phyloP scores from a whole-genome alignment of 768 basidiomycete genomes.

The Ramaria sp. region DNA sequence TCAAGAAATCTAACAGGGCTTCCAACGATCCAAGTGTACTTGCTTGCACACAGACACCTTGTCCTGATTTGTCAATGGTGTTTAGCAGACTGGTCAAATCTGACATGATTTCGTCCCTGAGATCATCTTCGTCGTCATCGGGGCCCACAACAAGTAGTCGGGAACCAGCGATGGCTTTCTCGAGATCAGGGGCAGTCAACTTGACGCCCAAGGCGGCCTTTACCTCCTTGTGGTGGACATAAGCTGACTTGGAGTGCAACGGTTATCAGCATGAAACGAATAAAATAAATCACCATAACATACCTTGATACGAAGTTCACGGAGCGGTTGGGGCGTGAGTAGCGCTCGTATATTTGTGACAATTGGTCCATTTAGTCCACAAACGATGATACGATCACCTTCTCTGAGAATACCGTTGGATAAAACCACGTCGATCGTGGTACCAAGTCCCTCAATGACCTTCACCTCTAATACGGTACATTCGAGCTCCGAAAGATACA shows the following conservation, averaged over 20 bases:
- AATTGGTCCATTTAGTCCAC: constrained; percentile 95
- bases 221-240: constrained; percentile 95
- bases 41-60: constrained; percentile 95
- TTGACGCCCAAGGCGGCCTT: constrained; percentile 97
- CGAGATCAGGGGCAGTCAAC: constrained; percentile 87
- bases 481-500: constrained; percentile 96
- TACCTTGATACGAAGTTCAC: constrained; percentile 93
- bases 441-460: constrained; percentile 95
- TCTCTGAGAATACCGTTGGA: constrained; percentile 90
- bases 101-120: constrained; percentile 93
- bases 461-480: constrained; percentile 99
- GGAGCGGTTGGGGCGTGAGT: constrained; percentile 90
- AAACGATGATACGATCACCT: constrained; percentile 90
- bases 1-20: constrained; percentile 92
- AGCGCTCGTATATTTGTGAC: constrained; percentile 90
- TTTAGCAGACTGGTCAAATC: constrained; percentile 82
- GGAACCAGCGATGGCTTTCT: constrained; percentile 97
- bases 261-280: neutral
- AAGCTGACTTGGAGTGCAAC: constrained; percentile 53
- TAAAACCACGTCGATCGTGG: constrained; percentile 93
- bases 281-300: constrained; percentile 9
- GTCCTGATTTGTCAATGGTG: constrained; percentile 90
- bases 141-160: constrained; percentile 85
- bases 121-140: constrained; percentile 93
- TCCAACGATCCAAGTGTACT: constrained; percentile 96